These are phyloP conservation scores for Sphagnum contortum DNA, from an alignment of 225 moss, liverwort and hornwort genomes.

Conservation along the genomic window DNA sequence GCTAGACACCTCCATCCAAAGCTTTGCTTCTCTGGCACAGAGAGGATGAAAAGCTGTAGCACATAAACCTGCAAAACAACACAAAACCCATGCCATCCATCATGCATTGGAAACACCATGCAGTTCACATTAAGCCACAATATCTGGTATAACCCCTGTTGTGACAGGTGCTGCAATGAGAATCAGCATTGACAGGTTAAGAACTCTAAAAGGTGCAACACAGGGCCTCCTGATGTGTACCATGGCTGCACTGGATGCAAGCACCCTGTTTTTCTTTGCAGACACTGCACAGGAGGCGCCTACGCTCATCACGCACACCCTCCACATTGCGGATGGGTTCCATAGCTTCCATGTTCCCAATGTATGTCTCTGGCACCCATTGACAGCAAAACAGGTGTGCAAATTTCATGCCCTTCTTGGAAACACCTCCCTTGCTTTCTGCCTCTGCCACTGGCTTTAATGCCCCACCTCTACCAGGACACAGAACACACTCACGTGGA, in stretches of 20 bases:
- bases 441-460: slow-evolving; percentile 56
- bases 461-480: slow-evolving; percentile 59
- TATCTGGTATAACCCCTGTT: too few species aligned
- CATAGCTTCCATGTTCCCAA: slow-evolving; percentile 67
- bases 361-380: slow-evolving; percentile 72
- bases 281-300: slow-evolving; percentile 75
- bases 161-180: too few species aligned
- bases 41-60: slow-evolving; percentile 63
- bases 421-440: slow-evolving; percentile 55
- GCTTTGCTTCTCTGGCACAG: slow-evolving; percentile 53
- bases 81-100: too few species aligned
- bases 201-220: too few species aligned
- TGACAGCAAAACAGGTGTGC: slow-evolving; percentile 70
- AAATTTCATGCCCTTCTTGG: slow-evolving; percentile 48
- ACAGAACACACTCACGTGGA: slow-evolving; percentile 51
- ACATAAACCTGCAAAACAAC: slow-evolving; percentile 51
- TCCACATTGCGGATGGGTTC: slow-evolving; percentile 71
- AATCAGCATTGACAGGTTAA: too few species aligned
- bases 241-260: slow-evolving; percentile 83
- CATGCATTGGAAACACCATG: too few species aligned
- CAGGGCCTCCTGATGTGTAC: slow-evolving; percentile 17
- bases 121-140: too few species aligned
- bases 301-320: slow-evolving; percentile 71
- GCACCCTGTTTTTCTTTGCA: slow-evolving; percentile 77
- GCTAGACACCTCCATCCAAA: slow-evolving; percentile 54